Evolutionary conservation across 2,329 filamentous ascomycete species (phyloP).

Genomic region (Xylaria polymorpha): DNA sequence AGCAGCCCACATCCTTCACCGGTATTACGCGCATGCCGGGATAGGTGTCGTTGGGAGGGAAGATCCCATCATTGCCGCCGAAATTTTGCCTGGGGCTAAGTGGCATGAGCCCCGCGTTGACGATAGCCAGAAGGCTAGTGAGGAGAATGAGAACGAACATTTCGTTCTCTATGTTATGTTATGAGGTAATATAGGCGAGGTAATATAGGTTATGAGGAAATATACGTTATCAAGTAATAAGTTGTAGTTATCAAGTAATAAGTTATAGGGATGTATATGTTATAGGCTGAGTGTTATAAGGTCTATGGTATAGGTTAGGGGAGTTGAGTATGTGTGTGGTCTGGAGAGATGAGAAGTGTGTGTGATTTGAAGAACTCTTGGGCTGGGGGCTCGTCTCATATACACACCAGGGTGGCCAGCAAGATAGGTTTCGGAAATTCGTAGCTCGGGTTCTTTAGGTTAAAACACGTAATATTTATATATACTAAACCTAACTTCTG

Average conservation of each 20-base stretch:
- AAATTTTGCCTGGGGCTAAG: no score
- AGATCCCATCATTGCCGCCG: background rate
- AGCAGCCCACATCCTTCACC: conserved; percentile 2
- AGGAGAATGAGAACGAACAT: background rate
- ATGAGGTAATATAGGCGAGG: no score
- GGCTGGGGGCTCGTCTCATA: background rate
- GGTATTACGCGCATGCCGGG: background rate
- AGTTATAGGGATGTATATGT: no score
- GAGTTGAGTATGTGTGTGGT: no score
- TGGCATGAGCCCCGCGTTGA: background rate
- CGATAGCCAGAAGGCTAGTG: background rate
- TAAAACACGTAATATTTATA: background rate
- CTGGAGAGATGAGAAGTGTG: no score
- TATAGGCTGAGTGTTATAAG: no score
- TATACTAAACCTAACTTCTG: background rate
- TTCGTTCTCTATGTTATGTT: background rate
- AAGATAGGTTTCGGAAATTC: background rate
- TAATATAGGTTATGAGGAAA: no score
- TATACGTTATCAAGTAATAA: no score
- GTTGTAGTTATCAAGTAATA: no score
- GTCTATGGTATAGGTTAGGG: no score
- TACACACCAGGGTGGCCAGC: background rate
- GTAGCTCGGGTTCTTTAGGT: no score
- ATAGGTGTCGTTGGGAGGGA: no score
- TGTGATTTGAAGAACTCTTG: background rate